Base-by-base conservation (phyloP, 345 rosid genomes). In the Populus nigra region DNA sequence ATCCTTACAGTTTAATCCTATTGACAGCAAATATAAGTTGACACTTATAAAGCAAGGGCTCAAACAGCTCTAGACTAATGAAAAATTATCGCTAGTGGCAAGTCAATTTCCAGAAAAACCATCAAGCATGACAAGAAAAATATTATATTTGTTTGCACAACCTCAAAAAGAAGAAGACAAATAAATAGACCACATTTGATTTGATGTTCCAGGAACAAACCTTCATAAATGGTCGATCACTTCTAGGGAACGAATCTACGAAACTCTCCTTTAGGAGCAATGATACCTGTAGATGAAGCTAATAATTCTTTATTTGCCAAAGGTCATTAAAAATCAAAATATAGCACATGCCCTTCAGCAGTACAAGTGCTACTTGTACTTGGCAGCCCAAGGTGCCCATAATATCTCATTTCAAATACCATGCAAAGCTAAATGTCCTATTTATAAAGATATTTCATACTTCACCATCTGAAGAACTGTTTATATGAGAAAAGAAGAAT, bases 251-350 rank as follows among this genome's bases (percentile, higher is more conserved):
- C 5, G 98, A 95, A 69, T 89, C 98, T 0, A 93, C 93, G 84
- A 93, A 95, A 76, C 99, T 95, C 83, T 95, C 99, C 83, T 89
- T 95, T 49, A 93, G 84, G 38, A 95, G 93, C 88, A 95, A 89
- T 20, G 98, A 95, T 74, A 95, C 98, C 98, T 92, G 69, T 35
- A 86, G 11, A 81, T 80, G 57, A 65, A 73, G 76, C 36, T 29
- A 29, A 29, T 29, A 29, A 1, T 29, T 29, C 29, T 29, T 38
- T 7, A 38, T 38, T 38, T 38, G 57, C n/a, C 22, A 18, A 50
- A 50, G n/a, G 57, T 50, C 57, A 50, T 7, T 38, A 4, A 38
- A 38, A 17, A 50, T 25, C 57, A 50, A 50, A 50, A 50, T 20
- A 50, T 18, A 50, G n/a, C 57, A 50, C 20, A 50, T 16, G 57